Evolutionary conservation across 148 eudicot genomes (phyloP), one percentile per base, ranked within the genome.

Genomic region (Fagopyrum homotropicum): DNA sequence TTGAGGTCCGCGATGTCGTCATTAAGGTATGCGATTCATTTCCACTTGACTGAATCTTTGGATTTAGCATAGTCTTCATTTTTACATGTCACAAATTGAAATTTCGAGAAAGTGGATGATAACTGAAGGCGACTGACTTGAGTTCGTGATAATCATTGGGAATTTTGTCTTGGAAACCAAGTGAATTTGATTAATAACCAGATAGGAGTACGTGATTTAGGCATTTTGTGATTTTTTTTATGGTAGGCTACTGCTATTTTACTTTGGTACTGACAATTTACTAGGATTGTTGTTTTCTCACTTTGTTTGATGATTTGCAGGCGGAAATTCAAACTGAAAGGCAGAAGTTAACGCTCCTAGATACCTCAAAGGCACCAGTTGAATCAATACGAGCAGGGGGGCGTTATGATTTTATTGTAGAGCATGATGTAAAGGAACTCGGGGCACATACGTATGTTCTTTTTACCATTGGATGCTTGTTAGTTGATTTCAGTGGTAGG

Each of bases 241-340:
- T 63, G 69, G 69, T 63, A 29, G 45, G 35, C 69, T 61, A 29
- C 29, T 44, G 44, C 40, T 16, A 9, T 29, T 29, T 29, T 61
- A 29, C 69, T 61, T 61, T 44, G 30, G 45, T 26, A 61, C 45
- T 61, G 44, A 29, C 30, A 29, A 10, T 12, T 9, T 1, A 44
- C 69, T 63, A 11, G 11, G 44, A 10, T 55, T 55, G 17, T 1
- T 15, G 5, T 73, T 50, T 49, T 51, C 35, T 73, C 4, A n/a
- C 10, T 16, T 60, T 75, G 47, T 8, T 17, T 46, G 74, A 17
- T 72, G n/a, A 17, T 46, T 63, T 82, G 69, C 91, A 95, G 98
- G 97, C 99, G 52, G 99, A 95, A 86, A 95, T 95, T 68, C 99
- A 95, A 88, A 95, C 99, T 10, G 99, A 95, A 81, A 90, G 97